A percentile compares a stretch with the other conserved stretches of the same genome.
Conservation (phyloP, 1,284 basidiomycete genomes). For the Cystobasidium slooffiae region DNA sequence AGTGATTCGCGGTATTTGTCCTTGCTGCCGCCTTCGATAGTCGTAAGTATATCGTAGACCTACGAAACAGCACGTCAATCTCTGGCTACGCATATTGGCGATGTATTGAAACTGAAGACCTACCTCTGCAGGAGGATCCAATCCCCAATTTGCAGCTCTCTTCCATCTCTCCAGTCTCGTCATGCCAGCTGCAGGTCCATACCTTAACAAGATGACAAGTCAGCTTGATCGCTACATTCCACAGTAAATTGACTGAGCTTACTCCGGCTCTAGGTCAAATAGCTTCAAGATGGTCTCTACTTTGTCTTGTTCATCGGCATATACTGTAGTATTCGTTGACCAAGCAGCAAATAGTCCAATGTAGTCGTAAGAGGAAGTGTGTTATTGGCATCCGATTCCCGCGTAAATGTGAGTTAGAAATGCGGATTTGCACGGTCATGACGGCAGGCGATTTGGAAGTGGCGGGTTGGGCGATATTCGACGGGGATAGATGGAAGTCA, state of each 20-base stretch:
- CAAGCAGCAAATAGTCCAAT: background rate
- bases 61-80: constrained; percentile 54
- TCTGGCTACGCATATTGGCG: background rate
- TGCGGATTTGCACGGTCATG: constrained; percentile 13
- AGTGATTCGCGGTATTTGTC: constrained; percentile 62
- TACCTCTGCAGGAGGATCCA: constrained; percentile 82
- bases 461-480: constrained; percentile 29
- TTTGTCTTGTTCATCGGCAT: constrained; percentile 38
- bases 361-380: background rate
- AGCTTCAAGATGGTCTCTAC: constrained; percentile 42
- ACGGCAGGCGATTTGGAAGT: constrained; percentile 3
- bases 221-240: background rate
- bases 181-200: constrained; percentile 41
- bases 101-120: constrained; percentile 49
- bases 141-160: constrained; percentile 75
- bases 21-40: constrained; percentile 63
- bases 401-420: constrained; percentile 4
- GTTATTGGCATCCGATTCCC: background rate
- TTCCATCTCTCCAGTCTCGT: constrained; percentile 76
- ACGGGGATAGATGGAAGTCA: background rate
- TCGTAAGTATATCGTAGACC: constrained; percentile 75
- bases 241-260: background rate
- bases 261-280: constrained; percentile 44
- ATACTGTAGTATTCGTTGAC: constrained; percentile 20
- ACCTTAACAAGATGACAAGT: constrained; percentile 8